Evolutionary conservation across 202 grass and related monocot species (phyloP), one percentile per base, ranked within the genome.

Genomic region (Carex sylvatica): DNA sequence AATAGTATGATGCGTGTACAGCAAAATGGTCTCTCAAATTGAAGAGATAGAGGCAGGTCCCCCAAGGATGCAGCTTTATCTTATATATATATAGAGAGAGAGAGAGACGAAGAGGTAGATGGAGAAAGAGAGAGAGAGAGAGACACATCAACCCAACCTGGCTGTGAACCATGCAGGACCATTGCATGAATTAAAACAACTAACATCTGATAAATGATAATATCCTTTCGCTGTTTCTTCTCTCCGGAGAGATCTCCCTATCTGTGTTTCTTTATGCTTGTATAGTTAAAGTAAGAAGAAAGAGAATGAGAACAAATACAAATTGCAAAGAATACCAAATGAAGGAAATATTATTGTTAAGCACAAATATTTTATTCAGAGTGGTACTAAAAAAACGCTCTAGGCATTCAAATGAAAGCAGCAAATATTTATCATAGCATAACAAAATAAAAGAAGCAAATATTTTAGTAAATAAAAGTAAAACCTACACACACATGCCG

Each of bases 21-120:
- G 63, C 44, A 68, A 82, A 69, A 49, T 62, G 40, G 55, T 81
- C 79, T 81, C 61, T 81, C 79, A 65, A 81, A 67, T 53, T 81
- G 79, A 67, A 51, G 79, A 52, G 62, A 81, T 23, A 24, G 78
- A 77, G 78, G 24, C 59, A 55, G 78, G 78, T 80, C 78, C 62
- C 80, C 79, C 40, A 55, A 52, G 49, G 42, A 55, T 14, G 35
- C 62, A 68, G 40, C 63, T 82, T 82, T 82, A 55, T 69, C 26
- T 55, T 80, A 65, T 23, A 80, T 18, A 80, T 38, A 74, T 19
- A 75, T 0, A 30, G 0, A 46, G 42, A 46, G 42, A 46, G 42
- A 46, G 42, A 63, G 61, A 70, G 36, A 70, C 1, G 42, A 36
- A 11, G 54, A 80, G 26, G 30, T 5, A 63, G 59, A 77, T 1